These are phyloP conservation scores for Furcasterigmium sp. DNA, from an alignment of 2,329 filamentous ascomycete genomes.

Conservation along the genomic window DNA sequence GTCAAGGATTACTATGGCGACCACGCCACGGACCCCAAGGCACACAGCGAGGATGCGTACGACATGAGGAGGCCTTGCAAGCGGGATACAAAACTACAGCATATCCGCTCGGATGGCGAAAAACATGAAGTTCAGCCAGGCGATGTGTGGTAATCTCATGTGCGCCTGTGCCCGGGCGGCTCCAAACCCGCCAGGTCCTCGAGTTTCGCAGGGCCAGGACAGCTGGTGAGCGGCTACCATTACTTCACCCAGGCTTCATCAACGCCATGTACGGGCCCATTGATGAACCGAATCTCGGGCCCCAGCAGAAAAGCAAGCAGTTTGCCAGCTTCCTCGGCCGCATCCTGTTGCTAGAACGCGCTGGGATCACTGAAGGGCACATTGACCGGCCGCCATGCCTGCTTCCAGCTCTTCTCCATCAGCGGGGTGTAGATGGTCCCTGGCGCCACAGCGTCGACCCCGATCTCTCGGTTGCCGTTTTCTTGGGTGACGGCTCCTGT, in stretches of 20 bases:
- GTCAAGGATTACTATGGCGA: slow-evolving; percentile 94
- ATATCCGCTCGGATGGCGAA: slow-evolving; percentile 78
- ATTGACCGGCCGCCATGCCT: slow-evolving; percentile 21
- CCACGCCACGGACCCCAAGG: slow-evolving; percentile 60
- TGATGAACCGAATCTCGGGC: slow-evolving; percentile 40
- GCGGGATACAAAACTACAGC: slow-evolving; percentile 69
- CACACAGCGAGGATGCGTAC: slow-evolving; percentile 76
- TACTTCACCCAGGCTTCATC: slow-evolving; percentile 40
- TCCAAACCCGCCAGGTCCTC: too few relatives aligned
- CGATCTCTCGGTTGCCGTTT: slow-evolving; percentile 35
- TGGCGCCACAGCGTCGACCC: slow-evolving; percentile 40
- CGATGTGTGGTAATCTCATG: slow-evolving; percentile 70
- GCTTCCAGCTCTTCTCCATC: slow-evolving; percentile 37
- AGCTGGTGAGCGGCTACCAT: too few relatives aligned
- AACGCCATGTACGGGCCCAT: slow-evolving; percentile 38
- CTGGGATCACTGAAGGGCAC: slow-evolving; percentile 36
- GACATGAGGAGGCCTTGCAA: slow-evolving; percentile 94
- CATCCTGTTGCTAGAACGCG: slow-evolving; percentile 36
- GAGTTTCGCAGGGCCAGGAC: too few relatives aligned
- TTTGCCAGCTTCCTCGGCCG: slow-evolving; percentile 39
- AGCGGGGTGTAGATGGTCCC: slow-evolving; percentile 43
- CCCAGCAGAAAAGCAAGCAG: slow-evolving; percentile 43
- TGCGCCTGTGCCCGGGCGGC: background rate
- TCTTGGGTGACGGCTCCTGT: slow-evolving; percentile 31
- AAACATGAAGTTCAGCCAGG: slow-evolving; percentile 70